phyloP scores from a whole-genome alignment of 2,329 filamentous ascomycete species.

The Exophiala bonariae region DNA sequence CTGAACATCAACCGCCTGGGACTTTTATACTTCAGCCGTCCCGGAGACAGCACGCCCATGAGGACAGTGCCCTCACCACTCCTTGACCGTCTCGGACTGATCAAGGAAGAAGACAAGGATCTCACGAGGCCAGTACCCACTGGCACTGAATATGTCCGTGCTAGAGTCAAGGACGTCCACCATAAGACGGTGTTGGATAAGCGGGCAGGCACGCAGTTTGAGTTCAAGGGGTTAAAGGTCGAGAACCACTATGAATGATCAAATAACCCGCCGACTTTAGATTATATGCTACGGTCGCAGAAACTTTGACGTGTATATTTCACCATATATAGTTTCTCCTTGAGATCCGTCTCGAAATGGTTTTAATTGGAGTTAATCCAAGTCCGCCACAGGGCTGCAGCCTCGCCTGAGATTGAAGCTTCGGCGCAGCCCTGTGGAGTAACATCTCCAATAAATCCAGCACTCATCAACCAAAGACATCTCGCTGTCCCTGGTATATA shows the following conservation, averaged over 20 bases:
- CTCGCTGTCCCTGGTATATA: too few species aligned
- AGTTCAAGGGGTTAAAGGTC: slow-evolving; percentile 44
- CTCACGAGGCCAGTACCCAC: slow-evolving; percentile 36
- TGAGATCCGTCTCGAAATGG: too few species aligned
- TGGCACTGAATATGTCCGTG: slow-evolving; percentile 49
- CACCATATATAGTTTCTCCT: too few species aligned
- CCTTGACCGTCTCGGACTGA: slow-evolving; percentile 38
- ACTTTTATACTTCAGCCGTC: slow-evolving; percentile 56
- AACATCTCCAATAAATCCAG: too few species aligned
- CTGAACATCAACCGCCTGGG: slow-evolving; percentile 47
- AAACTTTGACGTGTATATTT: too few species aligned
- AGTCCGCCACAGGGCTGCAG: too few species aligned
- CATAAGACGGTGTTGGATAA: slow-evolving; percentile 46
- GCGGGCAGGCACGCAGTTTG: slow-evolving; percentile 45
- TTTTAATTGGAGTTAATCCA: too few species aligned
- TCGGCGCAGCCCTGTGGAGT: too few species aligned
- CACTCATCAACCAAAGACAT: too few species aligned
- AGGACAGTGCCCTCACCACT: slow-evolving; percentile 39
- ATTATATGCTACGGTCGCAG: too few species aligned
- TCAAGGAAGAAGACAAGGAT: slow-evolving; percentile 42
- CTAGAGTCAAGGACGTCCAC: slow-evolving; percentile 49
- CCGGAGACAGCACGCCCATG: slow-evolving; percentile 48
- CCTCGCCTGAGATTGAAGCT: too few species aligned
- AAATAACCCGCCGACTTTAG: too few species aligned
- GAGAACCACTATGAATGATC: slow-evolving; percentile 37